Percentiles rank a stretch among this genome's conserved stretches.
Conservation (phyloP, 495 filamentous ascomycete species). For the Chaetomidium leptoderma region DNA sequence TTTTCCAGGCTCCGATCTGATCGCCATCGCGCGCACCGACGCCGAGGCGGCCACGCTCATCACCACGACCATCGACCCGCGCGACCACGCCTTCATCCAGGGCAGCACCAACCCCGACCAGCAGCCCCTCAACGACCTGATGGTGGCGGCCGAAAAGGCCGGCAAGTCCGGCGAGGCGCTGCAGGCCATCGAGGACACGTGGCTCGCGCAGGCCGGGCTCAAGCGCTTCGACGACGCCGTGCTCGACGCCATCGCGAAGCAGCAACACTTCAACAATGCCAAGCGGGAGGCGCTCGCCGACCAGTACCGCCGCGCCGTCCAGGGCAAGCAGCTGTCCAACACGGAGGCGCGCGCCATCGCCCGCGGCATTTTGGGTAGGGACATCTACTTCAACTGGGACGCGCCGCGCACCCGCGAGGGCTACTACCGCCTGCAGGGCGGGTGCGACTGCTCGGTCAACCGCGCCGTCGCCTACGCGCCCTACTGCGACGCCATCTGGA, state of each 20-base stretch:
- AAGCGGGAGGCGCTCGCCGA: conserved; percentile 55
- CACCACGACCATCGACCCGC: conserved; percentile 89
- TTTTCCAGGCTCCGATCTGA: conserved; percentile 65
- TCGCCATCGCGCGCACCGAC: conserved; percentile 91
- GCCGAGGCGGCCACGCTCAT: conserved; percentile 97
- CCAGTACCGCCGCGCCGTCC: conserved; percentile 59
- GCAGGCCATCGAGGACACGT: conserved; percentile 88
- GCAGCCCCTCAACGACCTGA: conserved; percentile 82
- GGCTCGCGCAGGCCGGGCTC: conserved; percentile 75
- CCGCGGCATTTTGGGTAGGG: conserved; percentile 71
- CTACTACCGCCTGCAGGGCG: conserved; percentile 87
- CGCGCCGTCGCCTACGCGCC: conserved; percentile 88
- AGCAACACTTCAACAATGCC: conserved; percentile 63
- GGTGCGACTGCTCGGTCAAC: conserved; percentile 88
- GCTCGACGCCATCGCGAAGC: conserved; percentile 75
- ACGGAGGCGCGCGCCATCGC: conserved; percentile 77
- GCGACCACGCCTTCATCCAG: conserved; percentile 91
- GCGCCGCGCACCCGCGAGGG: conserved; percentile 85
- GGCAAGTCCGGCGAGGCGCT: conserved; percentile 79
- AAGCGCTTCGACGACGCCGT: conserved; percentile 92
- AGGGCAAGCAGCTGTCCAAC: conserved; percentile 74
- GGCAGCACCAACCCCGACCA: conserved; percentile 82
- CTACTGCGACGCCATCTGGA: conserved; percentile 95
- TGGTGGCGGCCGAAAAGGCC: conserved; percentile 75
- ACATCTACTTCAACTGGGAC: conserved; percentile 93